Percentiles rank a stretch among this genome's conserved stretches.
Conservation (phyloP, 2,329 filamentous ascomycete species). For the Cladosporium sp. region DNA sequence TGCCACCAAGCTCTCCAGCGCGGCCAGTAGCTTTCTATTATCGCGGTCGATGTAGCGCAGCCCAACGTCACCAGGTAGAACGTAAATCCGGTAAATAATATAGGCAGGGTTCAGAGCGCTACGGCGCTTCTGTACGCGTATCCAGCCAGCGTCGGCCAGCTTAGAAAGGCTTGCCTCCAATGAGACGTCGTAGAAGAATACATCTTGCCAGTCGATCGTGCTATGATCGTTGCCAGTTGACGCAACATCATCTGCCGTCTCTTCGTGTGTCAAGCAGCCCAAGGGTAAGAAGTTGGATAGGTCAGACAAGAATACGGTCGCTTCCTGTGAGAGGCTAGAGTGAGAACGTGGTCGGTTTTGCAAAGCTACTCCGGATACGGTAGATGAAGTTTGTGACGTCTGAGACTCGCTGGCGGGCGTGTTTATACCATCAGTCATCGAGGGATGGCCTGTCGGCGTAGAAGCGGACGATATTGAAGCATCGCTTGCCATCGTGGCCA, state of each 20-base stretch:
- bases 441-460: background rate
- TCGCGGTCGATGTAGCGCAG: conserved; percentile 55
- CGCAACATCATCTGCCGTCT: background rate
- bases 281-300: conserved; percentile 29
- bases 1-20: conserved; percentile 52
- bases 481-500: background rate
- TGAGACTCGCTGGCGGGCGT: conserved; percentile 6
- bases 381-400: background rate
- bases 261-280: conserved; percentile 28
- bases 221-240: background rate
- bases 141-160: conserved; percentile 27
- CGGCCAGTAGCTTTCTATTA: conserved; percentile 46
- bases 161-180: conserved; percentile 17
- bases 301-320: conserved; percentile 17
- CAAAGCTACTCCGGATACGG: background rate
- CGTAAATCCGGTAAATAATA: conserved; percentile 29
- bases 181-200: background rate
- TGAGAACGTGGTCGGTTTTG: background rate
- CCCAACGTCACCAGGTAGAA: conserved; percentile 53
- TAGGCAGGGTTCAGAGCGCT: conserved; percentile 13
- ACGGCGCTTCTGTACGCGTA: conserved; percentile 22
- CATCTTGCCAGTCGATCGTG: conserved; percentile 15
- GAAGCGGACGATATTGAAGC: background rate
- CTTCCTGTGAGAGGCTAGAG: background rate
- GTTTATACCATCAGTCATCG: background rate